phyloP scores from a whole-genome alignment of 352 stramenopile genomes.

The Hyaloperonospora brassicae region DNA sequence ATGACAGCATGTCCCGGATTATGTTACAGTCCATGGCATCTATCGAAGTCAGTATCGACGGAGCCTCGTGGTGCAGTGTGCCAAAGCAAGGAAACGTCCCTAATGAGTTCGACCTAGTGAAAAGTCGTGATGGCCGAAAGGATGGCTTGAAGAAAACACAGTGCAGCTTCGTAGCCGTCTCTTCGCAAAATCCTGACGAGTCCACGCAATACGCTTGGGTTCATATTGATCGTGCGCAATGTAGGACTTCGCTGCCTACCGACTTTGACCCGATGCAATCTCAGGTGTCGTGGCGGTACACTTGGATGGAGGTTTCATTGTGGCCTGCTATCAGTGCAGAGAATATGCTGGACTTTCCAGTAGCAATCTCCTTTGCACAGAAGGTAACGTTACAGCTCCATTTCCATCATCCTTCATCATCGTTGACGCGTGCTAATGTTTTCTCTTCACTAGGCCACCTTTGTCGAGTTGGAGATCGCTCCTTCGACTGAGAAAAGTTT shows the following conservation, averaged over 20 bases:
- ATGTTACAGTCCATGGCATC: constrained; percentile 39
- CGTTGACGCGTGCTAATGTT: constrained; percentile 7
- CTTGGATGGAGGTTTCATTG: constrained; percentile 46
- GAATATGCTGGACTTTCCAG: constrained; percentile 28
- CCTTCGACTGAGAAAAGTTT: constrained; percentile 18
- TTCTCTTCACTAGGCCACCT: constrained; percentile 13
- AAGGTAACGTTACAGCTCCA: constrained; percentile 21
- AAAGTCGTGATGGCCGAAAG: constrained; percentile 16
- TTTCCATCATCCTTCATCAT: background rate
- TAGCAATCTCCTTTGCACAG: constrained; percentile 32
- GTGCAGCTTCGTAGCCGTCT: constrained; percentile 23
- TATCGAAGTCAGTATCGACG: constrained; percentile 26
- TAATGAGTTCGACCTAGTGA: constrained; percentile 48
- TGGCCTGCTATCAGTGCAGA: constrained; percentile 37
- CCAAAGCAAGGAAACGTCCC: constrained; percentile 21
- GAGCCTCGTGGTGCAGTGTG: constrained; percentile 26
- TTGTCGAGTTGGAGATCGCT: constrained; percentile 15
- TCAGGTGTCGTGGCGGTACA: constrained; percentile 34
- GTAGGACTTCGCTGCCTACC: constrained; percentile 35
- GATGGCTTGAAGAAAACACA: constrained; percentile 13
- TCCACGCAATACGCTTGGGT: constrained; percentile 30
- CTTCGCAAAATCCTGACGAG: constrained; percentile 8
- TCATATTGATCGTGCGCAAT: constrained; percentile 27
- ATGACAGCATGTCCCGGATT: constrained; percentile 12
- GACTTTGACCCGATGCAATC: constrained; percentile 38